Evolutionary conservation across 1,139 yeast species (phyloP), one percentile per base, ranked within the genome.

Genomic region (Candida freyschussii): DNA sequence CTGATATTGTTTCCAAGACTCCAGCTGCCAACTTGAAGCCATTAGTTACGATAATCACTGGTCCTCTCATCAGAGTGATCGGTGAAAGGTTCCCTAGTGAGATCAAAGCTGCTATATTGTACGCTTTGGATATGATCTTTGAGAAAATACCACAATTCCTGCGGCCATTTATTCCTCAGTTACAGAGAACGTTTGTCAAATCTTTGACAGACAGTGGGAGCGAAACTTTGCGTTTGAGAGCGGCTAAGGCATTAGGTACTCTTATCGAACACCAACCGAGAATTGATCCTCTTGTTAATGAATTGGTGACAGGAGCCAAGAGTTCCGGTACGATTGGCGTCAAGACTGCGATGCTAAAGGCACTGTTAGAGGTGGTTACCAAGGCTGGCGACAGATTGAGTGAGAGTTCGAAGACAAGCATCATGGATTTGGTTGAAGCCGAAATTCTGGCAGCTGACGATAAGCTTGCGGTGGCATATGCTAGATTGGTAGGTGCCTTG

Each of bases 21-120:
- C 94, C 95, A 21, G 77, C 93, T 6, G 75, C 72, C 20, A 72
- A 73, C 47, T 73, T 93, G 60, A 84, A 78, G 57, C 86, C 96
- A 24, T 84, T 80, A 59, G 96, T 94, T 17, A 91, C 98, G 9
- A 78, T 79, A 26, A 85, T 93, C 45, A 89, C 96, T 22, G 99
- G 99, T 62, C 98, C 98, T 29, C 72, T 93, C 56, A 93, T 93
- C 62, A 86, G 99, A 70, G 95, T 89, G 37, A 85, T 91, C 56
- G 98, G 99, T 52, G 99, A 93, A 61, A 78, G 95, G 58, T 91
- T 85, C 47, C 74, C 80, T 20, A 72, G 95, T 42, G 95, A 86
- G 47, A 85, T 91, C 51, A 91, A 91, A 68, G 80, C 95, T 20
- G 95, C 95, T 17, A 91, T 93, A 48, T 68, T 93, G 54, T 70